phyloP scores from a whole-genome alignment of 2,329 filamentous ascomycete species.

The Trichoderma citrinoviride region DNA sequence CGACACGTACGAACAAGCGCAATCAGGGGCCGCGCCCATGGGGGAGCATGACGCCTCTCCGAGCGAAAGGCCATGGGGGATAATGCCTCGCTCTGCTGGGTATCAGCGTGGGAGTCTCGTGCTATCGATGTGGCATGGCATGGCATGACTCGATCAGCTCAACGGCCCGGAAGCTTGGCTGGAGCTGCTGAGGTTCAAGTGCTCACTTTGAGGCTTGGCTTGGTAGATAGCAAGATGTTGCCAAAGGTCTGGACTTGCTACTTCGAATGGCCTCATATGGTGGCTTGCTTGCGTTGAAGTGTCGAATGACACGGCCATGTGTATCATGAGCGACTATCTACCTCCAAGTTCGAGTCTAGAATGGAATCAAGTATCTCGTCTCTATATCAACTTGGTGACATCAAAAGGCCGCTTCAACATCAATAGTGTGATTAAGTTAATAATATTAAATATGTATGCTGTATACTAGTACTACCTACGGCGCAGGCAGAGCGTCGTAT shows the following conservation, averaged over 20 bases:
- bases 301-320: not conserved
- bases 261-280: not conserved
- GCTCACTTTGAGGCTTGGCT: not conserved
- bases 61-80: not conserved
- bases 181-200: not conserved
- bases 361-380: too few relatives aligned
- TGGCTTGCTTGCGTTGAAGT: conserved; percentile 8
- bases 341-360: not conserved
- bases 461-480: not conserved
- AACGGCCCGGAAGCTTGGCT: not conserved
- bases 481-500: not conserved
- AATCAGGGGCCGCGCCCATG: not conserved
- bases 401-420: too few relatives aligned
- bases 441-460: conserved; percentile 3
- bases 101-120: too few relatives aligned
- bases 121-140: not conserved
- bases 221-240: not conserved
- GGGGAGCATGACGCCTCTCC: not conserved
- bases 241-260: not conserved
- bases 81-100: conserved; percentile 11
- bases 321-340: not conserved
- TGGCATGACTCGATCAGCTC: conserved; percentile 3
- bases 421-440: not conserved
- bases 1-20: not conserved
- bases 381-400: too few relatives aligned